Evolutionary conservation across 805 yeast genomes (phyloP).

Genomic region (Ogataea thermomethanolica): DNA sequence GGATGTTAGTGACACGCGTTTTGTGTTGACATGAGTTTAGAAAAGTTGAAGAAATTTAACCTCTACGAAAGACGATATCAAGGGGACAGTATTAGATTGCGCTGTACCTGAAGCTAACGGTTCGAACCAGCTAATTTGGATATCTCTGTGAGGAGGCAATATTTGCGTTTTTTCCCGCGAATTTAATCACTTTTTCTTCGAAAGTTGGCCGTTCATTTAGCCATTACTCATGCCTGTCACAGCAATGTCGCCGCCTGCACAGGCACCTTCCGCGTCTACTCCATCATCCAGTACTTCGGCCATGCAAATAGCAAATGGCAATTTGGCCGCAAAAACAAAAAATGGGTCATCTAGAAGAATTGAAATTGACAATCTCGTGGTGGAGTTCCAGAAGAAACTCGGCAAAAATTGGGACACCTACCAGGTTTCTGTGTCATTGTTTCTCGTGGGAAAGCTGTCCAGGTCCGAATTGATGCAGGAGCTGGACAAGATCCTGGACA

Average conservation of each 20-base stretch:
- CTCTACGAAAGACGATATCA: neutral
- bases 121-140: too few species aligned
- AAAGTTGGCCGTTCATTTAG: neutral
- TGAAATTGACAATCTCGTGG: constrained; percentile 63
- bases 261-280: constrained; percentile 8
- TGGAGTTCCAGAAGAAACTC: constrained; percentile 65
- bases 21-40: constrained; percentile 5
- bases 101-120: too few species aligned
- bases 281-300: constrained; percentile 6
- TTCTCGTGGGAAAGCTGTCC: constrained; percentile 75
- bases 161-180: too few species aligned
- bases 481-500: constrained; percentile 53
- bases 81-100: neutral
- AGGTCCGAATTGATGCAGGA: constrained; percentile 65
- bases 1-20: constrained; percentile 7
- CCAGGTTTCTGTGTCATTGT: constrained; percentile 72
- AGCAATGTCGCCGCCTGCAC: constrained; percentile 15
- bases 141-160: too few species aligned
- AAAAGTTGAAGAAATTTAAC: constrained; percentile 8
- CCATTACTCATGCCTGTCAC: constrained; percentile 3
- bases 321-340: constrained; percentile 11
- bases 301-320: constrained; percentile 7
- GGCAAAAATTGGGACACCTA: constrained; percentile 86
- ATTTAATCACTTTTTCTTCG: neutral
- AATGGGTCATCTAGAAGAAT: constrained; percentile 37